phyloP scores from a whole-genome alignment of 1,284 basidiomycete species.

The Apiotrichum sp. region DNA sequence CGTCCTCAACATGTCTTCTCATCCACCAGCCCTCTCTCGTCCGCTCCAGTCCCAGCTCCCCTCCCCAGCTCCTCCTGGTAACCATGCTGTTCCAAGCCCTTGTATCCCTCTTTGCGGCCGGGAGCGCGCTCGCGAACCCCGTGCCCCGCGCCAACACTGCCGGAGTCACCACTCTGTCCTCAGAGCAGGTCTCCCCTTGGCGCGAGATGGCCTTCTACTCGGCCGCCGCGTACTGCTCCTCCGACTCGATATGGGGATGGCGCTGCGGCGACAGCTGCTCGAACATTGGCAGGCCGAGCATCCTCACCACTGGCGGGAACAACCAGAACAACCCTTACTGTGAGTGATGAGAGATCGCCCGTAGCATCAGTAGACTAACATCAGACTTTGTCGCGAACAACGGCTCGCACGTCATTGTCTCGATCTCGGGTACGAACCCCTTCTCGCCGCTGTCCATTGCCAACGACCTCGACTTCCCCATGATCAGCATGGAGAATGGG shows the following conservation, averaged over 20 bases:
- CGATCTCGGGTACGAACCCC: constrained; percentile 23
- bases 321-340: not conserved
- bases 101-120: not conserved
- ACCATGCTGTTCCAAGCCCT: too few relatives aligned
- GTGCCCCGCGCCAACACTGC: not conserved
- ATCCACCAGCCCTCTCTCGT: too few relatives aligned
- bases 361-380: not conserved
- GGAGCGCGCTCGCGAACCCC: not conserved
- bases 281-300: not conserved
- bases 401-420: constrained; percentile 13
- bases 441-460: constrained; percentile 9
- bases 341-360: not conserved
- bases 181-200: not conserved
- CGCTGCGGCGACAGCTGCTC: not conserved
- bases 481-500: not conserved
- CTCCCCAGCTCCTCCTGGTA: too few relatives aligned
- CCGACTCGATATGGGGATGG: not conserved
- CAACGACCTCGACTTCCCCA: constrained; percentile 21
- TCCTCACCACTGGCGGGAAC: constrained; percentile 2
- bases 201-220: not conserved
- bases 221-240: constrained; percentile 1
- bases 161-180: not conserved
- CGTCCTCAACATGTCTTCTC: too few relatives aligned
- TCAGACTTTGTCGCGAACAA: constrained; percentile 11
- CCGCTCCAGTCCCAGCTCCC: too few relatives aligned